These are phyloP conservation scores for Lodderomyces theae DNA, from an alignment of 1,139 yeast genomes.

Conservation along the genomic window DNA sequence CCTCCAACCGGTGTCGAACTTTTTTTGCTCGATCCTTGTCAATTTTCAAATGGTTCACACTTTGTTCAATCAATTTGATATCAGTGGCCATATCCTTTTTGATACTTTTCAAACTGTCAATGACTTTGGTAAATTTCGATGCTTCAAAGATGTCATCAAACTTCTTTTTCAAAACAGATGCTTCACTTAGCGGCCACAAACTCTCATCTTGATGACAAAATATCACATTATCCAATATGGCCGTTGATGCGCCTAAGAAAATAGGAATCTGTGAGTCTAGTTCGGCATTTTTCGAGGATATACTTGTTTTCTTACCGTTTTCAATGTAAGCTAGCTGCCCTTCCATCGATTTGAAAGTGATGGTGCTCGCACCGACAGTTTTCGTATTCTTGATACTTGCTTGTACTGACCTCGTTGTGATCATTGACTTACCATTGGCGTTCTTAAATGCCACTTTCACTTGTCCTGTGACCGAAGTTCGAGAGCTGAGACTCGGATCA, in stretches of 20 bases:
- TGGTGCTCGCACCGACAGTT: constrained; percentile 2
- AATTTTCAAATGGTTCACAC: constrained; percentile 68
- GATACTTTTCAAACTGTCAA: constrained; percentile 72
- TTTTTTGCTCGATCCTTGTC: constrained; percentile 74
- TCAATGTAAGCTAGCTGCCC: constrained; percentile 75
- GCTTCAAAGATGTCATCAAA: constrained; percentile 98
- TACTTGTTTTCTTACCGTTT: constrained; percentile 65
- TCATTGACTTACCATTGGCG: constrained; percentile 74
- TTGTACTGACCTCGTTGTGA: constrained; percentile 82
- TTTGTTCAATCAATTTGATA: constrained; percentile 71
- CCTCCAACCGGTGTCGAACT: constrained; percentile 48
- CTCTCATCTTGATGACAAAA: constrained; percentile 98
- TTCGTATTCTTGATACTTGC: constrained; percentile 48
- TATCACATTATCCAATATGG: constrained; percentile 86
- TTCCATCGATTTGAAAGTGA: constrained; percentile 83
- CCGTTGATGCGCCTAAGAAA: constrained; percentile 82
- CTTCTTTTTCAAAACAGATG: constrained; percentile 80
- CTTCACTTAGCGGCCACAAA: constrained; percentile 95
- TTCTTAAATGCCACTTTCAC: constrained; percentile 83
- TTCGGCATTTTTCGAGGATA: constrained; percentile 83
- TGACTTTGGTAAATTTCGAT: constrained; percentile 84
- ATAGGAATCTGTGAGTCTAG: constrained; percentile 79
- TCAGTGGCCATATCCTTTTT: constrained; percentile 77
- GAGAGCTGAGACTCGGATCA: constrained; percentile 82
- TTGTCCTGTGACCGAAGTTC: constrained; percentile 80